Evolutionary conservation across 2,329 filamentous ascomycete genomes (phyloP).

Genomic region (Endoconidiophora polonica): DNA sequence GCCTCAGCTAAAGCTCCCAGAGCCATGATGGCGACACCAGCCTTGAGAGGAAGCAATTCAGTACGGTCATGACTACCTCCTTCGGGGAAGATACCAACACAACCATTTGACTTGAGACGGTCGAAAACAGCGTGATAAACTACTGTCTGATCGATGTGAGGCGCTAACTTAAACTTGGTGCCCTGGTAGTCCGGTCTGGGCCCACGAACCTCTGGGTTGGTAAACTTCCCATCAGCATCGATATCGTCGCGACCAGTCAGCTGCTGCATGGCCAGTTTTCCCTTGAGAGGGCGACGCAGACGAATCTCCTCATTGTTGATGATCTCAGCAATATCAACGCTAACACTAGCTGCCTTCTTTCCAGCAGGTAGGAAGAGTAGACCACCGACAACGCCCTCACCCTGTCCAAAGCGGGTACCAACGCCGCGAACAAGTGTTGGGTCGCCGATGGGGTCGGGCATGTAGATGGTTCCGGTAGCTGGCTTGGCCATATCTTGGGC

Average conservation of each 20-base stretch:
- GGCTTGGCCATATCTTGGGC: slow-evolving; percentile 79
- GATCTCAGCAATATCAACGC: slow-evolving; percentile 70
- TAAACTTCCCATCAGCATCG: slow-evolving; percentile 46
- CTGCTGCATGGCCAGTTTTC: slow-evolving; percentile 57
- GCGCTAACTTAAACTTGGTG: slow-evolving; percentile 71
- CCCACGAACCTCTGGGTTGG: slow-evolving; percentile 36
- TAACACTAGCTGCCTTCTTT: slow-evolving; percentile 60
- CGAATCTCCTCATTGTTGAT: slow-evolving; percentile 63
- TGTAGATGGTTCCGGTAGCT: slow-evolving; percentile 63
- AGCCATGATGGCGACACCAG: slow-evolving; percentile 95
- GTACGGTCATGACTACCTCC: slow-evolving; percentile 91
- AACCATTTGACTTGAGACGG: slow-evolving; percentile 64
- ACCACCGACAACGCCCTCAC: slow-evolving; percentile 58
- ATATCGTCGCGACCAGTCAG: slow-evolving; percentile 66
- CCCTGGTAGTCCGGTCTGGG: slow-evolving; percentile 51
- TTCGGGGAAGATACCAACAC: slow-evolving; percentile 93
- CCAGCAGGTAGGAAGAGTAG: slow-evolving; percentile 74
- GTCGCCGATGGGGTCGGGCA: slow-evolving; percentile 74
- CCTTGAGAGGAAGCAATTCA: slow-evolving; percentile 81
- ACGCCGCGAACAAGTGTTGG: slow-evolving; percentile 64
- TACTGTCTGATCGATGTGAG: slow-evolving; percentile 82
- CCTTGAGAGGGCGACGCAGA: slow-evolving; percentile 76
- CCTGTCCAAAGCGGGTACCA: slow-evolving; percentile 64
- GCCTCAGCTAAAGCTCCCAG: slow-evolving; percentile 74
- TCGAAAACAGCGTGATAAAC: slow-evolving; percentile 90